These are phyloP conservation scores for Ascochyta fabae DNA, from an alignment of 2,329 filamentous ascomycete species.

Conservation along the genomic window DNA sequence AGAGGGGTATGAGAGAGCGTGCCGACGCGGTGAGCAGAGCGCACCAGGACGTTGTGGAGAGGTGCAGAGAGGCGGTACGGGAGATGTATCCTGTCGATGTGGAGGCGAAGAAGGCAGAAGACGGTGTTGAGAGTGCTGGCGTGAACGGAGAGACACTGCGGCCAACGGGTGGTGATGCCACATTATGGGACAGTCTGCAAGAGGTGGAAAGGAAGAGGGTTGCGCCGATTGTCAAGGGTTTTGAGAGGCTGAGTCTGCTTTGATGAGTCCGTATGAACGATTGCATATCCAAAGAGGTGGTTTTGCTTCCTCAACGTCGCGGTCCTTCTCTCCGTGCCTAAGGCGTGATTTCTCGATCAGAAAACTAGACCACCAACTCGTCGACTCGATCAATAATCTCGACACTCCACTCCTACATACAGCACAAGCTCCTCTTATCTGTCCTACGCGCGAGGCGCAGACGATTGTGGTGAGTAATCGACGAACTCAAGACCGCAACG, in stretches of 20 bases:
- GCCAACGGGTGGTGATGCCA: constrained; percentile 53
- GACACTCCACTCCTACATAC: too few relatives aligned
- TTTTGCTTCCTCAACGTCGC: too few relatives aligned
- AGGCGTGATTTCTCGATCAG: too few relatives aligned
- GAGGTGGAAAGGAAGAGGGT: constrained; percentile 50
- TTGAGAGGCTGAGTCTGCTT: constrained; percentile 53
- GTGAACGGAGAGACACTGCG: constrained; percentile 31
- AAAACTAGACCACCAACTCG: too few relatives aligned
- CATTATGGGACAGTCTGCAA: constrained; percentile 54
- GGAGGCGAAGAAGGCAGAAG: not conserved
- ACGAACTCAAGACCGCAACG: too few relatives aligned
- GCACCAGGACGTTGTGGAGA: constrained; percentile 74
- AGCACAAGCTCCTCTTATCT: too few relatives aligned
- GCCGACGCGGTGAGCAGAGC: constrained; percentile 78
- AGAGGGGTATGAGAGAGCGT: constrained; percentile 85
- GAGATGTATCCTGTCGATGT: constrained; percentile 54
- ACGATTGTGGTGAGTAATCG: not conserved
- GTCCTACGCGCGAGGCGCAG: not conserved
- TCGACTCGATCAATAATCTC: too few relatives aligned
- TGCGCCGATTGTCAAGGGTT: constrained; percentile 60
- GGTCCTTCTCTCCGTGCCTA: too few relatives aligned
- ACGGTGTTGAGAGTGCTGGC: constrained; percentile 31
- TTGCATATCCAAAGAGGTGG: too few relatives aligned
- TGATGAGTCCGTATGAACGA: not conserved
- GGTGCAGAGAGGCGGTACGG: constrained; percentile 69